phyloP scores from a whole-genome alignment of 768 basidiomycete species.

The Tricholoma saponaceum region DNA sequence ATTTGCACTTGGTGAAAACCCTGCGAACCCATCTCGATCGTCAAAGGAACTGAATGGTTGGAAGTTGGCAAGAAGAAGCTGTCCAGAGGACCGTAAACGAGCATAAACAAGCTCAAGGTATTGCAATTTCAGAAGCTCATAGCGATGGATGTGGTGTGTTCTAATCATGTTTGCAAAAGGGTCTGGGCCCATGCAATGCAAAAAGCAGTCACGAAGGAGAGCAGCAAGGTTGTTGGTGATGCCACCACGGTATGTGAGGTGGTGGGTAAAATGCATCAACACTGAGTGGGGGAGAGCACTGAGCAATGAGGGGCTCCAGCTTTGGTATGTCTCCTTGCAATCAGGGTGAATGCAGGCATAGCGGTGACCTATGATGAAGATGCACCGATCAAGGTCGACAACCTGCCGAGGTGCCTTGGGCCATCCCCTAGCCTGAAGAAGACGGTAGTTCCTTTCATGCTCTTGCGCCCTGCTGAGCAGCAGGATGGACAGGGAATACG shows the following conservation, averaged over 20 bases:
- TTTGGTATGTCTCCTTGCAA: conserved; percentile 6
- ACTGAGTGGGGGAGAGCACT: background rate
- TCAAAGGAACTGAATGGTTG: background rate
- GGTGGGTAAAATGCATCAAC: conserved; percentile 12
- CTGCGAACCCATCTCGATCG: conserved; percentile 15
- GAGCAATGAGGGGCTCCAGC: conserved; percentile 4
- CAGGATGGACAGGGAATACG: conserved; percentile 13
- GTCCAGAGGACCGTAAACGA: background rate
- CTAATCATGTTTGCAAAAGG: conserved; percentile 18
- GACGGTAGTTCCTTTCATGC: conserved; percentile 4
- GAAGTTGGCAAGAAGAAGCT: background rate
- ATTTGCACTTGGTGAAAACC: conserved; percentile 14
- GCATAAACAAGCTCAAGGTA: background rate
- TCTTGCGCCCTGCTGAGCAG: conserved; percentile 1
- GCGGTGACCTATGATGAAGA: conserved; percentile 13
- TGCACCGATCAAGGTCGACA: conserved; percentile 9
- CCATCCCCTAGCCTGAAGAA: conserved; percentile 9
- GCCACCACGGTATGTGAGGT: conserved; percentile 16
- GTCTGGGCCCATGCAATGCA: conserved; percentile 19
- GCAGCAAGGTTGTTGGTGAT: conserved; percentile 14
- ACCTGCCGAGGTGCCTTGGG: conserved; percentile 8
- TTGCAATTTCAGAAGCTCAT: background rate
- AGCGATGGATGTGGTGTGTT: conserved; percentile 14
- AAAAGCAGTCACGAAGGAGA: conserved; percentile 15
- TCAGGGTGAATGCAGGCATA: conserved; percentile 3